Conservation (phyloP, 2,329 filamentous ascomycete genomes). For the Fusarium clavum region DNA sequence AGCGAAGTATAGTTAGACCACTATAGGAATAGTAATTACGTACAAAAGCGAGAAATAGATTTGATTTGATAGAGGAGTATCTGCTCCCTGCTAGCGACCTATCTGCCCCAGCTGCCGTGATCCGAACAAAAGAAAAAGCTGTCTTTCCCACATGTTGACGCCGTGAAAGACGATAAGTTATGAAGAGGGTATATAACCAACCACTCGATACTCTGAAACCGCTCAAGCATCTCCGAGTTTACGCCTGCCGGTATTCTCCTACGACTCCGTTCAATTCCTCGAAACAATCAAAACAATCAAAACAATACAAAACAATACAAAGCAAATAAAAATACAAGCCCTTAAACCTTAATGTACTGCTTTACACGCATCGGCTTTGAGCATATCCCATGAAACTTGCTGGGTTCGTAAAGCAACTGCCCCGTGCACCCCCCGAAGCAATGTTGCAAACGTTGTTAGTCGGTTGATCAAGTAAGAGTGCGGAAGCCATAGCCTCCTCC, state of each 20-base stretch:
- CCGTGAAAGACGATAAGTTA: neutral
- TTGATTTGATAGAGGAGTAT: slow-evolving; percentile 34
- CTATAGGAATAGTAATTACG: slow-evolving; percentile 52
- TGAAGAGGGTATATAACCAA: neutral
- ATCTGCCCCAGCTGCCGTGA: neutral
- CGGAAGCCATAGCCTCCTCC: slow-evolving; percentile 35
- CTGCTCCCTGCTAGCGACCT: slow-evolving; percentile 19
- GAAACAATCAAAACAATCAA: neutral
- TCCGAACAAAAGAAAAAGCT: slow-evolving; percentile 8
- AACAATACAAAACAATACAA: neutral
- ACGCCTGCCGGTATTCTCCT: neutral
- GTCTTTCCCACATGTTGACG: neutral
- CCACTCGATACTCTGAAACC: slow-evolving; percentile 1
- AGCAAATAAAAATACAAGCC: slow-evolving; percentile 2
- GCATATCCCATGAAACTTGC: slow-evolving; percentile 26
- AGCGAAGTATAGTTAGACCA: slow-evolving; percentile 74
- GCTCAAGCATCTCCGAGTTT: neutral
- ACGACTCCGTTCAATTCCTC: neutral
- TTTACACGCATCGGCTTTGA: slow-evolving; percentile 11
- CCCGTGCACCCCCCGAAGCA: neutral
- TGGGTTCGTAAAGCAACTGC: neutral
- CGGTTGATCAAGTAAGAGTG: slow-evolving; percentile 3
- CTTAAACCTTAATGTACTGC: neutral
- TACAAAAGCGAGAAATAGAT: slow-evolving; percentile 4
- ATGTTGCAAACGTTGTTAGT: slow-evolving; percentile 12